A percentile compares a stretch with the other conserved stretches of the same genome.
Evolutionary conservation across 371 early-diverging fungal species (phyloP).

Genomic region (Lichtheimia ornata): DNA sequence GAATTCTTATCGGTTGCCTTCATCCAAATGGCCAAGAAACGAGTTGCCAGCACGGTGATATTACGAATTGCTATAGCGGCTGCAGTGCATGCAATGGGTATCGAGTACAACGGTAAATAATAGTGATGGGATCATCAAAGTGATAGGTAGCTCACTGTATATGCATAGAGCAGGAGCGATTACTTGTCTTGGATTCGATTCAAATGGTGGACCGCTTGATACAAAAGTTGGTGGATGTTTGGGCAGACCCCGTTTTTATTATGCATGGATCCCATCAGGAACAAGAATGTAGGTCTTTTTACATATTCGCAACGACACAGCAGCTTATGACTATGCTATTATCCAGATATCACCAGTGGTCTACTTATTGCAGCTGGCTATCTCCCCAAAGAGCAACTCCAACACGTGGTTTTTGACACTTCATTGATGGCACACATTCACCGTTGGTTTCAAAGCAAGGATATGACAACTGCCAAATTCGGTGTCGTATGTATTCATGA

Average conservation of each 20-base stretch:
- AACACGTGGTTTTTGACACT: conserved; percentile 11
- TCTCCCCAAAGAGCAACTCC: conserved; percentile 10
- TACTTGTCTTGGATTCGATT: conserved; percentile 2
- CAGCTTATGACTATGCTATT: not conserved
- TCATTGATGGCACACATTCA: conserved; percentile 19
- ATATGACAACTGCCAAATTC: conserved; percentile 26
- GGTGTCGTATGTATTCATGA: conserved; percentile 27
- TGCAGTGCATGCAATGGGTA: not conserved
- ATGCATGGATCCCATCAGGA: conserved; percentile 26
- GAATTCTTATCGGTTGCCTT: not conserved
- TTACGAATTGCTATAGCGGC: not conserved
- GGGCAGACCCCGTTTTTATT: conserved; percentile 44
- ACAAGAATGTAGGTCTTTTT: conserved; percentile 25
- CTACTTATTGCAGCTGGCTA: conserved; percentile 29
- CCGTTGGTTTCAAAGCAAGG: conserved; percentile 30
- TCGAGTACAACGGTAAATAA: not conserved
- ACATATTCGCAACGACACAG: not conserved
- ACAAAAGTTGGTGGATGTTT: conserved; percentile 19
- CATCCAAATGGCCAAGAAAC: conserved; percentile 3
- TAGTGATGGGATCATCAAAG: not conserved
- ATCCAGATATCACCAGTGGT: conserved; percentile 31
- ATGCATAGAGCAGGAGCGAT: not conserved
- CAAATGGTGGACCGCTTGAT: not conserved
- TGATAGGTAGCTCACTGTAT: not conserved
- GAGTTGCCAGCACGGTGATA: not conserved